A percentile compares a stretch with the other conserved stretches of the same genome.
Evolutionary conservation across 805 yeast species (phyloP).

Genomic region (Ogataea paradorogensis): DNA sequence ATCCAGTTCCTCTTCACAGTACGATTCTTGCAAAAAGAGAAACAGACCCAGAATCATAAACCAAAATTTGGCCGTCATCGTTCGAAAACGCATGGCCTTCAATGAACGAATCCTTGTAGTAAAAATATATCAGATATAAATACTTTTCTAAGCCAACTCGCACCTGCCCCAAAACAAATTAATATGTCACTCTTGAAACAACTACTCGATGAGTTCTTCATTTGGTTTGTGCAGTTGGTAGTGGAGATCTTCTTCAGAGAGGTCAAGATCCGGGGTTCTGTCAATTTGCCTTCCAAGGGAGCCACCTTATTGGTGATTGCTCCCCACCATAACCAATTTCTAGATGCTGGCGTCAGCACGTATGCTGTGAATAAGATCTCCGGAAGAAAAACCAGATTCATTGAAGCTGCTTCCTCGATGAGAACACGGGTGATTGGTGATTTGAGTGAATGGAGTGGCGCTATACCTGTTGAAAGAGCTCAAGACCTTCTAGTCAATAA

Average conservation of each 20-base stretch:
- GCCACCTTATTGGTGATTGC: constrained; percentile 94
- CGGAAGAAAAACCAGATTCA: constrained; percentile 68
- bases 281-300: constrained; percentile 62
- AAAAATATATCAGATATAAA: not conserved
- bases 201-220: constrained; percentile 26
- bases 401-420: constrained; percentile 82
- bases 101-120: not conserved
- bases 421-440: constrained; percentile 66
- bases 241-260: constrained; percentile 75
- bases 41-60: not conserved
- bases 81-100: constrained; percentile 7
- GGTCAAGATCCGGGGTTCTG: constrained; percentile 85
- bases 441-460: constrained; percentile 67
- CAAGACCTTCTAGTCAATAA: constrained; percentile 74
- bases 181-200: constrained; percentile 3
- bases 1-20: constrained; percentile 1
- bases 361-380: constrained; percentile 66
- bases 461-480: constrained; percentile 90
- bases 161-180: not conserved
- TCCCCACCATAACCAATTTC: constrained; percentile 93
- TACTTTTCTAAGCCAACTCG: not conserved
- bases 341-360: constrained; percentile 66
- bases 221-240: constrained; percentile 30
- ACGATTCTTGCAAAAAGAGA: not conserved
- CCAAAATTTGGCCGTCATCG: constrained; percentile 1